Percentiles rank a stretch among this genome's conserved stretches.
Evolutionary conservation across 805 yeast species (phyloP).

Genomic region (Cyberlindnera japonica): DNA sequence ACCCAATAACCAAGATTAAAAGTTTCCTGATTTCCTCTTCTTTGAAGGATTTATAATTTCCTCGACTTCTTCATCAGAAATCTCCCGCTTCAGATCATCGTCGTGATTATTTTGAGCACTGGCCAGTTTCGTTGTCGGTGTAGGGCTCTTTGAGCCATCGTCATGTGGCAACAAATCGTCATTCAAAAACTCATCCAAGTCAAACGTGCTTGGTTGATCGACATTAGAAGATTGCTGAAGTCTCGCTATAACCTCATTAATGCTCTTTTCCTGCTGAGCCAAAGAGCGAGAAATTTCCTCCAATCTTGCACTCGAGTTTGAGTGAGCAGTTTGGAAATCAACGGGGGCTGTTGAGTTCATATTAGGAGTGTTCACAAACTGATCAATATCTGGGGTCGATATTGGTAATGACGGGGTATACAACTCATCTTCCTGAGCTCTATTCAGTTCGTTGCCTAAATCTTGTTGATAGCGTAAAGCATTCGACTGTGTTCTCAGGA

Average conservation of each 20-base stretch:
- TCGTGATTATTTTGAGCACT: slow-evolving; percentile 57
- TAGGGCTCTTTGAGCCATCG: background rate
- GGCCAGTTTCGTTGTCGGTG: background rate
- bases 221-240: slow-evolving; percentile 17
- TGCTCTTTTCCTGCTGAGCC: slow-evolving; percentile 26
- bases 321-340: background rate
- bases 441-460: background rate
- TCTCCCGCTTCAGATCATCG: slow-evolving; percentile 63
- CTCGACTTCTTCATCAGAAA: slow-evolving; percentile 6
- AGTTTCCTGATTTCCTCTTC: slow-evolving; percentile 10
- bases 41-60: slow-evolving; percentile 13
- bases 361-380: background rate
- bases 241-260: slow-evolving; percentile 25
- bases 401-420: background rate
- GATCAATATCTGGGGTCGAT: background rate
- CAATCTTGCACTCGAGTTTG: slow-evolving; percentile 11
- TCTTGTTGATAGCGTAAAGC: slow-evolving; percentile 1
- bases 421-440: slow-evolving; percentile 5
- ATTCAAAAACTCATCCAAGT: slow-evolving; percentile 26
- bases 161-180: slow-evolving; percentile 10
- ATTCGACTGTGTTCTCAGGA: slow-evolving; percentile 18
- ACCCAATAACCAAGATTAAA: no score
- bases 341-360: background rate
- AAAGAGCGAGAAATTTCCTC: slow-evolving; percentile 22
- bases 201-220: slow-evolving; percentile 17